Evolutionary conservation across 805 yeast species (phyloP).

Genomic region (Wickerhamiella hasegawae): DNA sequence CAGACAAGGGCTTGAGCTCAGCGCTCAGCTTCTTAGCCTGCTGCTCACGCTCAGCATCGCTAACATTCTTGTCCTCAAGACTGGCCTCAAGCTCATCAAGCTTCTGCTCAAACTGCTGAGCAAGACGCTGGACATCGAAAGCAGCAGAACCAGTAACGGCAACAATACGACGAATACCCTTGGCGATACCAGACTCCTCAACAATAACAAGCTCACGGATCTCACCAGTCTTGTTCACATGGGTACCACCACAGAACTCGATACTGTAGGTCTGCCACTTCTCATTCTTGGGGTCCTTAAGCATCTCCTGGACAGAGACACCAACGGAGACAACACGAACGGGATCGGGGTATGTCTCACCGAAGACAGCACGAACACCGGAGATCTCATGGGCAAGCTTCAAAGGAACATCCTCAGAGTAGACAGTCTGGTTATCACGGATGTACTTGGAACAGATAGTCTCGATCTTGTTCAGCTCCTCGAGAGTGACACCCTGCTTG

Average conservation of each 20-base stretch:
- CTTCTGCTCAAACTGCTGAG: conserved; percentile 48
- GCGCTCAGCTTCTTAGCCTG: conserved; percentile 73
- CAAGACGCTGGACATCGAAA: conserved; percentile 73
- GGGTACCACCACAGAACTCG: conserved; percentile 99
- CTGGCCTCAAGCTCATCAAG: conserved; percentile 44
- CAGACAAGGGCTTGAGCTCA: conserved; percentile 60
- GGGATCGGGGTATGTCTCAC: conserved; percentile 98
- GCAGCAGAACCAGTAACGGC: conserved; percentile 93
- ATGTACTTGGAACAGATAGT: conserved; percentile 54
- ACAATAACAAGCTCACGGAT: conserved; percentile 77
- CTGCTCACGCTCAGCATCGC: conserved; percentile 57
- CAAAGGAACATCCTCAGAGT: conserved; percentile 67
- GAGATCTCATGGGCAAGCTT: conserved; percentile 53
- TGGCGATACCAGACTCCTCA: conserved; percentile 96
- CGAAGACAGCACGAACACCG: conserved; percentile 94
- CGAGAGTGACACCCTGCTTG: conserved; percentile 61
- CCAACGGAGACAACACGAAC: conserved; percentile 97
- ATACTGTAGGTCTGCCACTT: conserved; percentile 70
- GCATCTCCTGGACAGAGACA: conserved; percentile 65
- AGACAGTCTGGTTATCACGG: conserved; percentile 55
- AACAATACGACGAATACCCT: conserved; percentile 95
- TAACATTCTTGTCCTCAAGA: conserved; percentile 30
- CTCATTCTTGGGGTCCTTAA: conserved; percentile 49
- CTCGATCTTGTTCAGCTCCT: conserved; percentile 66
- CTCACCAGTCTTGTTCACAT: conserved; percentile 81